A percentile compares a stretch with the other conserved stretches of the same genome.
phyloP scores from a whole-genome alignment of 2,329 filamentous ascomycete genomes.

The Neoscytalidium dimidiatum region DNA sequence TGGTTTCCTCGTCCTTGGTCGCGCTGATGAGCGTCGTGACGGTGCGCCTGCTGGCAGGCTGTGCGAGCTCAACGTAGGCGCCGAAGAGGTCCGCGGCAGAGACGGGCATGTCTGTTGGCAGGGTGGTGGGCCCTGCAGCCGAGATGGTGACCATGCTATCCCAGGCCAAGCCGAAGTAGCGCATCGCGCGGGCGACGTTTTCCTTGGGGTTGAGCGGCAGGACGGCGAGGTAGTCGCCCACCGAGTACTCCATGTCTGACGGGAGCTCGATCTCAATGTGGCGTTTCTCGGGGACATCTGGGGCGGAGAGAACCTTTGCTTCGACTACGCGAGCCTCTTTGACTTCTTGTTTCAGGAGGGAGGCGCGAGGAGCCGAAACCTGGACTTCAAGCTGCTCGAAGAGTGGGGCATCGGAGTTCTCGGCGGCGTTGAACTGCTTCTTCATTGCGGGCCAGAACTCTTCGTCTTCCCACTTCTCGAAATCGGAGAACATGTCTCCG shows the following conservation, averaged over 20 bases:
- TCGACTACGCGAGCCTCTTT: slow-evolving; percentile 38
- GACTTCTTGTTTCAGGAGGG: slow-evolving; percentile 39
- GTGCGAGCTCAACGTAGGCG: slow-evolving; percentile 72
- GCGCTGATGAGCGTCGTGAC: slow-evolving; percentile 53
- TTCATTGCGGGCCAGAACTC: slow-evolving; percentile 39
- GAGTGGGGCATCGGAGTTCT: slow-evolving; percentile 23
- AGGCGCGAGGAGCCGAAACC: slow-evolving; percentile 36
- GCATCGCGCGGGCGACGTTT: slow-evolving; percentile 64
- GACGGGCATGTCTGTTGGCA: slow-evolving; percentile 63
- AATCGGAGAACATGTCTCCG: slow-evolving; percentile 44
- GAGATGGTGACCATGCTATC: slow-evolving; percentile 66
- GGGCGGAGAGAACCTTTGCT: slow-evolving; percentile 31
- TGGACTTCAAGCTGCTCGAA: slow-evolving; percentile 35
- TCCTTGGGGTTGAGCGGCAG: slow-evolving; percentile 69
- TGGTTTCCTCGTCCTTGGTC: slow-evolving; percentile 50
- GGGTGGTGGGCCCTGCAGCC: slow-evolving; percentile 63
- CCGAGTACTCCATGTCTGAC: slow-evolving; percentile 60
- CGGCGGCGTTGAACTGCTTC: slow-evolving; percentile 30
- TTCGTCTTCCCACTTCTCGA: slow-evolving; percentile 44
- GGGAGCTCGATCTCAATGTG: slow-evolving; percentile 36
- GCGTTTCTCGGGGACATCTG: slow-evolving; percentile 26
- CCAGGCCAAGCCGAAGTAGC: slow-evolving; percentile 66
- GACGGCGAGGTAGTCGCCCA: slow-evolving; percentile 76
- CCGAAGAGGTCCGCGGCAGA: slow-evolving; percentile 65
- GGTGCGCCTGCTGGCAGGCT: slow-evolving; percentile 69